These are phyloP conservation scores for Oryza meyeriana DNA, from an alignment of 176 grass and related monocot genomes.

Conservation along the genomic window DNA sequence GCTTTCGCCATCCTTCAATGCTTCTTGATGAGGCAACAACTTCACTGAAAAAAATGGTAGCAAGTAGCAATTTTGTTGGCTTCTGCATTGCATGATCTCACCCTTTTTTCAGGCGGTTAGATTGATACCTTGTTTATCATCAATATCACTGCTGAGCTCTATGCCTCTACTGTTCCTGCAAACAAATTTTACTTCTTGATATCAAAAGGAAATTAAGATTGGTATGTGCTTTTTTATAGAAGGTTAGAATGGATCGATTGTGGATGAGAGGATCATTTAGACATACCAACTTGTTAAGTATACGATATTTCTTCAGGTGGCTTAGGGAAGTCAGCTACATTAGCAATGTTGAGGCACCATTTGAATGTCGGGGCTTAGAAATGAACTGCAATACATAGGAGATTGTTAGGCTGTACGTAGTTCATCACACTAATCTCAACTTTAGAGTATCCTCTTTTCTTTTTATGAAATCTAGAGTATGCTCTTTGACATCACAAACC, in stretches of 20 bases:
- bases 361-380: constrained; percentile 80
- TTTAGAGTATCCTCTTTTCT: neutral
- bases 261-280: neutral
- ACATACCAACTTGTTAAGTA: constrained; percentile 64
- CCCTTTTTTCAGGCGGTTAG: neutral
- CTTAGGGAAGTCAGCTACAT: constrained; percentile 68
- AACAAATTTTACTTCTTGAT: too few species aligned
- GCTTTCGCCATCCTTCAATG: too few species aligned
- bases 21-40: too few species aligned
- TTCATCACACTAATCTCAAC: neutral
- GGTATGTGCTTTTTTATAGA: neutral
- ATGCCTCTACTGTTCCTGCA: neutral
- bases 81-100: neutral
- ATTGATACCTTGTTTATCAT: neutral
- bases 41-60: too few species aligned
- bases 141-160: neutral
- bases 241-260: too few species aligned
- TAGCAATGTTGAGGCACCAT: constrained; percentile 75
- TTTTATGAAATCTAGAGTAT: neutral
- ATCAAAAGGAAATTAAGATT: neutral
- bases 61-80: too few species aligned
- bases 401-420: neutral
- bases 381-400: constrained; percentile 44
- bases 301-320: constrained; percentile 74
- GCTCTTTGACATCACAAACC: neutral